phyloP scores from a whole-genome alignment of 2,329 filamentous ascomycete genomes.

The Curvularia sp. region DNA sequence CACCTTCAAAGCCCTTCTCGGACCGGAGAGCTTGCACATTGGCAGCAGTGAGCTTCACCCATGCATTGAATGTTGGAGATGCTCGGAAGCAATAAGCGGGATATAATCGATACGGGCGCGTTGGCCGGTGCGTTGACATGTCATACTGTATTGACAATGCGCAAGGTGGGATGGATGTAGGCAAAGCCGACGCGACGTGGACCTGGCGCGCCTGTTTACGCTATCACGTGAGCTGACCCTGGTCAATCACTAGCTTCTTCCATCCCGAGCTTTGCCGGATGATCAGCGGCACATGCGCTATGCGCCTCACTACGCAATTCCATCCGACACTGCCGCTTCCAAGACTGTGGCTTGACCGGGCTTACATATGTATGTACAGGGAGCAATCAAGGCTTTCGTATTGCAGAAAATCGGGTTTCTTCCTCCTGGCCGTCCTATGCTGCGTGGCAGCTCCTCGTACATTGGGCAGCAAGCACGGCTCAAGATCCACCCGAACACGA shows the following conservation, averaged over 20 bases:
- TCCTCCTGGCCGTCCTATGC: conserved; percentile 14
- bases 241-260: conserved; percentile 5
- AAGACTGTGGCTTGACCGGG: conserved; percentile 21
- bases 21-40: conserved; percentile 63
- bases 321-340: conserved; percentile 40
- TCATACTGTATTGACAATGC: conserved; percentile 39
- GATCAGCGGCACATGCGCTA: conserved; percentile 32
- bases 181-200: conserved; percentile 27
- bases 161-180: conserved; percentile 14
- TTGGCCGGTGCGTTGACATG: conserved; percentile 36
- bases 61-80: conserved; percentile 68
- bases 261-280: conserved; percentile 15
- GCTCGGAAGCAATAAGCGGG: conserved; percentile 66
- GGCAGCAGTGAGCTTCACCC: conserved; percentile 66
- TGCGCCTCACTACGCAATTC: conserved; percentile 26
- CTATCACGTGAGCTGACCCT: conserved; percentile 9
- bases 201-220: conserved; percentile 15
- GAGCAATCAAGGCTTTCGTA: conserved; percentile 36
- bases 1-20: conserved; percentile 61
- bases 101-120: conserved; percentile 54
- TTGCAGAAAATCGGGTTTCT: conserved; percentile 13
- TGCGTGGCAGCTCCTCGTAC: conserved; percentile 23
- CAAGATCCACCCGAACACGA: conserved; percentile 27
- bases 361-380: conserved; percentile 19
- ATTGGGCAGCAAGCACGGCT: conserved; percentile 20